A percentile compares a stretch with the other conserved stretches of the same genome.
phyloP scores from a whole-genome alignment of 495 filamentous ascomycete species.

The Penicillium simplicissimum region DNA sequence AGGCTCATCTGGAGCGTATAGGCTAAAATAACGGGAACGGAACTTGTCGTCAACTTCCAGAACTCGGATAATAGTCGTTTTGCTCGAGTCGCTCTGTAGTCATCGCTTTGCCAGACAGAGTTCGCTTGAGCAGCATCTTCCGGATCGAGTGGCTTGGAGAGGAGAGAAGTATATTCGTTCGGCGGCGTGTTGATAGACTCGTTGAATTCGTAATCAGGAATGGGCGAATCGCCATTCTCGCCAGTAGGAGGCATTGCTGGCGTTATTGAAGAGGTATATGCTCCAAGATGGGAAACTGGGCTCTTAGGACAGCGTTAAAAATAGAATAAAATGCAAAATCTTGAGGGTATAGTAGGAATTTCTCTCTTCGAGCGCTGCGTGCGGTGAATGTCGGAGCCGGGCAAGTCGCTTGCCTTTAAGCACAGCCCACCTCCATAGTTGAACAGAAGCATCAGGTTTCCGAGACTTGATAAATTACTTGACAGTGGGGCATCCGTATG shows the following conservation, averaged over 20 bases:
- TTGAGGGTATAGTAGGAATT: too few species aligned
- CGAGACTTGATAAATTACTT: neutral
- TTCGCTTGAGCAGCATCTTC: conserved; percentile 8
- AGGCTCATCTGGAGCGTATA: conserved; percentile 89
- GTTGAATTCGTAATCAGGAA: neutral
- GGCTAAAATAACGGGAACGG: conserved; percentile 81
- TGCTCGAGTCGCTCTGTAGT: conserved; percentile 13
- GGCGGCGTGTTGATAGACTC: conserved; percentile 3
- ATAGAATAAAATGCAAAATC: neutral
- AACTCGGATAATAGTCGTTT: conserved; percentile 60
- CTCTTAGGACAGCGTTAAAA: neutral
- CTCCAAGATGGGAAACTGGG: neutral
- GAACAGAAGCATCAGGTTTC: too few species aligned
- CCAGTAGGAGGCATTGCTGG: neutral
- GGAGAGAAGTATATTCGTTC: conserved; percentile 49
- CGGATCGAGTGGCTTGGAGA: conserved; percentile 41
- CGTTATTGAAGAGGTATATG: neutral
- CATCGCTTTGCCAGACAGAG: conserved; percentile 5
- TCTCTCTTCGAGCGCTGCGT: neutral
- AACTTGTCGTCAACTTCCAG: conserved; percentile 64
- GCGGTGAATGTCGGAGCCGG: neutral
- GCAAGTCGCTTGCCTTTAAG: neutral
- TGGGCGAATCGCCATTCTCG: neutral
- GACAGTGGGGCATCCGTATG: neutral
- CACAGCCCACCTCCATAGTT: neutral